Evolutionary conservation across 345 rosid genomes (phyloP).

Genomic region (Brassica juncea): DNA sequence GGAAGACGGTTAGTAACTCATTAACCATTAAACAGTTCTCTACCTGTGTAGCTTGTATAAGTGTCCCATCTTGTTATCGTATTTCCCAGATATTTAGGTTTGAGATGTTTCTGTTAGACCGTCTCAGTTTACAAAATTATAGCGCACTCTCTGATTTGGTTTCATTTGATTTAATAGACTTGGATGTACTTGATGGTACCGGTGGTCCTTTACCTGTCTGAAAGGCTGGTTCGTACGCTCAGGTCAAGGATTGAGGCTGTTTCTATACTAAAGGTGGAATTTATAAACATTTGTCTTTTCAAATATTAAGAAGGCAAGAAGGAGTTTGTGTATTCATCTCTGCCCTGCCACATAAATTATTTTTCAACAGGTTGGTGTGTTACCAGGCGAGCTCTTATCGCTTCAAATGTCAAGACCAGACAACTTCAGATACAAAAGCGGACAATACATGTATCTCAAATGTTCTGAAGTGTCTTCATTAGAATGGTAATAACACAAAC

Average conservation of each 20-base stretch:
- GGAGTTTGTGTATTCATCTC: no score
- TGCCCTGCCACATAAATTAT: background rate
- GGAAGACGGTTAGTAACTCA: conserved; percentile 63
- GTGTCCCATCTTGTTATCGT: no score
- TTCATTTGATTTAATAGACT: conserved; percentile 48
- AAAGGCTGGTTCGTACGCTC: conserved; percentile 62
- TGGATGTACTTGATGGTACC: conserved; percentile 86
- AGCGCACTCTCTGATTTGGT: background rate
- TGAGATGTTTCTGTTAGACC: no score
- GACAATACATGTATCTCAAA: background rate
- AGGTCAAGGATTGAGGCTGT: conserved; percentile 72
- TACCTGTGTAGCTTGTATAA: no score
- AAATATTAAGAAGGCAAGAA: no score
- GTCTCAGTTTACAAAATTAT: no score
- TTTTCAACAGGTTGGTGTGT: conserved; percentile 60
- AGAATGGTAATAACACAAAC: background rate
- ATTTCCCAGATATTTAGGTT: no score
- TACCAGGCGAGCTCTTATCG: conserved; percentile 71
- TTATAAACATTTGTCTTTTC: background rate
- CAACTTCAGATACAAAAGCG: conserved; percentile 58
- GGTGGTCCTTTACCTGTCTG: conserved; percentile 52
- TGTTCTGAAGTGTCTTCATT: background rate
- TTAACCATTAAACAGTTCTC: background rate
- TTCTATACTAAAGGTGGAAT: conserved; percentile 55
- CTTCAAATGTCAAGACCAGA: conserved; percentile 72